Percentiles rank a stretch among this genome's conserved stretches.
These are phyloP conservation scores for Monosporascus sp. DNA, from an alignment of 2,329 filamentous ascomycete genomes.

Conservation along the genomic window DNA sequence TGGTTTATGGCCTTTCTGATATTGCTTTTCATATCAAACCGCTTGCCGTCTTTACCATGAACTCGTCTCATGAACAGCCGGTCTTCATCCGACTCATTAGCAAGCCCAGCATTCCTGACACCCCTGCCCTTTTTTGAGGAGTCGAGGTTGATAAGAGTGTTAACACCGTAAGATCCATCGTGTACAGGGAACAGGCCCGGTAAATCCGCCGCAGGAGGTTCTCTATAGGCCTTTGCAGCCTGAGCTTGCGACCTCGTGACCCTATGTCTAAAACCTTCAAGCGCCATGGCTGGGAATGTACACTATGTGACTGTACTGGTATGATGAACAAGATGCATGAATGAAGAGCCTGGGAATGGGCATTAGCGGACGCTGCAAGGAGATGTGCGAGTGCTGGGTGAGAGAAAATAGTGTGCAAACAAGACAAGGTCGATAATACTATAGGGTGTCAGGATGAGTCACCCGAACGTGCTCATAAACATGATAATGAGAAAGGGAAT, in stretches of 20 bases:
- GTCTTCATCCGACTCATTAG: constrained; percentile 18
- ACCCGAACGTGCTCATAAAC: neutral
- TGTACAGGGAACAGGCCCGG: constrained; percentile 21
- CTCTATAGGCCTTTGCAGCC: constrained; percentile 1
- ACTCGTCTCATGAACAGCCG: constrained; percentile 7
- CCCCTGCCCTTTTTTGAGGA: constrained; percentile 12
- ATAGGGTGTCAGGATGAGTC: no score
- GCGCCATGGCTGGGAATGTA: no score
- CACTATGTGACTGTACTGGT: no score
- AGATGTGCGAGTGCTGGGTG: neutral
- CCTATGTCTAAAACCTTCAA: no score
- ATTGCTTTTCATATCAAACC: constrained; percentile 15
- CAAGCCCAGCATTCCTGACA: constrained; percentile 2
- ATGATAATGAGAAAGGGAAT: neutral
- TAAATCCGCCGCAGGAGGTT: constrained; percentile 13
- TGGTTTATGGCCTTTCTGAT: constrained; percentile 7
- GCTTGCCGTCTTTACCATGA: constrained; percentile 2
- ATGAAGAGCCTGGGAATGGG: neutral
- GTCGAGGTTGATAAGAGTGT: constrained; percentile 19
- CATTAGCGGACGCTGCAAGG: neutral
- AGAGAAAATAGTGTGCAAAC: neutral
- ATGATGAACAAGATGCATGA: no score
- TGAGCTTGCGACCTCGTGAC: no score
- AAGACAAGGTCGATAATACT: neutral
- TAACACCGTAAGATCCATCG: constrained; percentile 26